A percentile compares a stretch with the other conserved stretches of the same genome.
phyloP scores from a whole-genome alignment of 2,329 filamentous ascomycete genomes.

The Fusarium clavum region DNA sequence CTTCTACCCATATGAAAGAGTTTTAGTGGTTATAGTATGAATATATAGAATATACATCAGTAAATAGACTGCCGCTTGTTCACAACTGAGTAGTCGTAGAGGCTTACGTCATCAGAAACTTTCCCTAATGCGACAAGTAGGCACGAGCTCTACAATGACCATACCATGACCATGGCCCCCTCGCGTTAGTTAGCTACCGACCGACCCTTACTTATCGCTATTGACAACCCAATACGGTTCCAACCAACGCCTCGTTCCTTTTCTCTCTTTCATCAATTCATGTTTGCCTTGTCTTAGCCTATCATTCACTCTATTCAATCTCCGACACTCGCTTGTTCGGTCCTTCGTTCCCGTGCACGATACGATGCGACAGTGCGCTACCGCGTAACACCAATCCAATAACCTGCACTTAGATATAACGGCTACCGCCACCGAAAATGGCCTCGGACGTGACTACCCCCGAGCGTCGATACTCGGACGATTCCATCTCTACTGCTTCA shows the following conservation, averaged over 20 bases:
- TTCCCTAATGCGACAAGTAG: slow-evolving; percentile 31
- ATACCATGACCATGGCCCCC: slow-evolving; percentile 6
- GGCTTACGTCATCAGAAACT: slow-evolving; percentile 45
- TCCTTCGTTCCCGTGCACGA: slow-evolving; percentile 25
- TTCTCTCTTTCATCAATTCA: slow-evolving; percentile 4
- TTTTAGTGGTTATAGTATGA: not conserved
- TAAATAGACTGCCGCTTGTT: not conserved
- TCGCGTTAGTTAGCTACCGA: slow-evolving; percentile 4
- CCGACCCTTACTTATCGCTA: slow-evolving; percentile 16
- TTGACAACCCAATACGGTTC: slow-evolving; percentile 42
- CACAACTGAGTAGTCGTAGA: not conserved
- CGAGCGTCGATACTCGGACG: slow-evolving; percentile 56
- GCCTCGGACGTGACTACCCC: slow-evolving; percentile 33
- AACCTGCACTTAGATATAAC: slow-evolving; percentile 2
- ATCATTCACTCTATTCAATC: slow-evolving; percentile 21
- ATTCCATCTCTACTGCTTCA: slow-evolving; percentile 80
- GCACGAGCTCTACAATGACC: slow-evolving; percentile 30
- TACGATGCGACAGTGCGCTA: slow-evolving; percentile 39
- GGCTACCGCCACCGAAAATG: slow-evolving; percentile 22
- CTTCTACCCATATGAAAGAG: not conserved
- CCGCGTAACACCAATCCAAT: slow-evolving; percentile 11
- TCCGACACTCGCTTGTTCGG: slow-evolving; percentile 20
- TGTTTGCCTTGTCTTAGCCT: slow-evolving; percentile 21
- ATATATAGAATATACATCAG: not conserved
- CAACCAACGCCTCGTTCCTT: slow-evolving; percentile 25